A percentile compares a stretch with the other conserved stretches of the same genome.
Conservation (phyloP, 768 basidiomycete species). For the Psilocybe cyanescens region DNA sequence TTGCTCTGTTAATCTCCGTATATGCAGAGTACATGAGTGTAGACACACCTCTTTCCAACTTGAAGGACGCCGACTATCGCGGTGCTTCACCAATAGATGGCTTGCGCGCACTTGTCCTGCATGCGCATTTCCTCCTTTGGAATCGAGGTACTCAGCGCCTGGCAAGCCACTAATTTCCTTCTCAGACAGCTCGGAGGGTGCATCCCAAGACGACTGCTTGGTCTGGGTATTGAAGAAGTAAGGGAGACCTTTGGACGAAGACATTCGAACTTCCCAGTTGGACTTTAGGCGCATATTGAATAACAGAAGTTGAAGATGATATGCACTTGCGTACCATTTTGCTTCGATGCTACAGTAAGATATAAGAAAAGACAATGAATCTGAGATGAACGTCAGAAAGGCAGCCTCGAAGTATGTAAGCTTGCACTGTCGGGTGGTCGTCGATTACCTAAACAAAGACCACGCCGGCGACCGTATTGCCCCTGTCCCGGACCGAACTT, state of each 20-base stretch:
- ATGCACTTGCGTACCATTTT: constrained; percentile 10
- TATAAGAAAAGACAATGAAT: not conserved
- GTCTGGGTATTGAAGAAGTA: constrained; percentile 88
- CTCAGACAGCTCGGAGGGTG: constrained; percentile 61
- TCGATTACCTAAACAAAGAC: not conserved
- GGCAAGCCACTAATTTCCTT: constrained; percentile 67
- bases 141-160: constrained; percentile 59
- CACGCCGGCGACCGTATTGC: not conserved
- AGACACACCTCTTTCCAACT: constrained; percentile 81
- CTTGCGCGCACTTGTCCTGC: constrained; percentile 83
- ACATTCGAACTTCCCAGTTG: constrained; percentile 88
- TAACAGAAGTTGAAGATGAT: not conserved
- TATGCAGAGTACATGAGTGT: constrained; percentile 9
- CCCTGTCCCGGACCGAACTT: too few relatives aligned
- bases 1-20: not conserved
- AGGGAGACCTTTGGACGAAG: constrained; percentile 72
- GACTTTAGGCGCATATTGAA: constrained; percentile 9
- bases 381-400: not conserved
- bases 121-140: constrained; percentile 19
- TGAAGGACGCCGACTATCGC: constrained; percentile 73
- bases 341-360: not conserved
- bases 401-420: not conserved
- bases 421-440: not conserved
- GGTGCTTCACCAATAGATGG: constrained; percentile 94
- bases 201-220: constrained; percentile 79